These are phyloP conservation scores for Rhynchosporium agropyri DNA, from an alignment of 2,329 filamentous ascomycete genomes.

Conservation along the genomic window DNA sequence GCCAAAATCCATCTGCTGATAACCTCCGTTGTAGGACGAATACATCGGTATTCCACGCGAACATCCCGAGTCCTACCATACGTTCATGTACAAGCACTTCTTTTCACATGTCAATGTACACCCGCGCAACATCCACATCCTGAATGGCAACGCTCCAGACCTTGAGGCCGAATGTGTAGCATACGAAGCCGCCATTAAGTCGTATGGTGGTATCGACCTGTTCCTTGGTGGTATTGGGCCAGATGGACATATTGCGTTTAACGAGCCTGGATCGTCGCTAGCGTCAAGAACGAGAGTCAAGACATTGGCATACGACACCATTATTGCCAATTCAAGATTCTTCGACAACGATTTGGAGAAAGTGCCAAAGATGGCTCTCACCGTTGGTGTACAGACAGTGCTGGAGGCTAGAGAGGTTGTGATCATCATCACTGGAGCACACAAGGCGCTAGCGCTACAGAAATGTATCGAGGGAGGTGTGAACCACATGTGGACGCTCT, in stretches of 20 bases:
- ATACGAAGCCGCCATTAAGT: slow-evolving; percentile 78
- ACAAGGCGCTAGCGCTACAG: slow-evolving; percentile 79
- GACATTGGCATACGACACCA: slow-evolving; percentile 85
- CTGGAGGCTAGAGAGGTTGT: slow-evolving; percentile 81
- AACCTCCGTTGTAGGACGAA: slow-evolving; percentile 62
- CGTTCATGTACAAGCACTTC: slow-evolving; percentile 92
- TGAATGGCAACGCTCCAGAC: slow-evolving; percentile 78
- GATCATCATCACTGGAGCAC: slow-evolving; percentile 78
- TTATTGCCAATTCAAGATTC: slow-evolving; percentile 82
- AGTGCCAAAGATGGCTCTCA: slow-evolving; percentile 81
- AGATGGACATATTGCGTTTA: slow-evolving; percentile 89
- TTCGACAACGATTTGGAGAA: slow-evolving; percentile 73
- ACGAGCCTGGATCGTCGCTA: slow-evolving; percentile 81
- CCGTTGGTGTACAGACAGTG: slow-evolving; percentile 82
- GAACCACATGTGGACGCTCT: slow-evolving; percentile 91
- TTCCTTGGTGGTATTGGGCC: slow-evolving; percentile 85
- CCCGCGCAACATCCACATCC: slow-evolving; percentile 81
- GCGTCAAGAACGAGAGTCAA: slow-evolving; percentile 80
- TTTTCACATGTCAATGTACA: slow-evolving; percentile 83
- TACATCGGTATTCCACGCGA: slow-evolving; percentile 83
- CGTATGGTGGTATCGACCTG: slow-evolving; percentile 77
- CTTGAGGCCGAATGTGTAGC: slow-evolving; percentile 75
- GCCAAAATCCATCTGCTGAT: slow-evolving; percentile 17
- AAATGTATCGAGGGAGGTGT: slow-evolving; percentile 80
- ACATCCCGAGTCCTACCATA: slow-evolving; percentile 85